Base-by-base conservation (phyloP, 345 rosid genomes). In the Salix arbutifolia region DNA sequence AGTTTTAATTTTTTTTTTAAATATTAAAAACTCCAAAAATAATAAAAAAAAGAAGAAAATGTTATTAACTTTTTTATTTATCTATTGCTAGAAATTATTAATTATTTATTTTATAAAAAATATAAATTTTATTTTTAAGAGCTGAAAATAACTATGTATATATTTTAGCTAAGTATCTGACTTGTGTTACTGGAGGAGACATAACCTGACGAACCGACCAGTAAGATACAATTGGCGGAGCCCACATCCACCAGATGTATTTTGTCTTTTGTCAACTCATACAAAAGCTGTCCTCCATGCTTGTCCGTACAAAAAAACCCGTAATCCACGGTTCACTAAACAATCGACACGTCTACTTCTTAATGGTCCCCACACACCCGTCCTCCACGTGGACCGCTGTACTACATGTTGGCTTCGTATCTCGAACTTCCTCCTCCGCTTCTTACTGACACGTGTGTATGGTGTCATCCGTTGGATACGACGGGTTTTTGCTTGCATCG, bases 251-350 rank as follows among this genome's bases (percentile, higher is more conserved):
- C 71, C 58, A 21, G 62, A 62, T 0, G 26, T 8, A 31, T 50
- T 21, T 71, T 74, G 74, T 74, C 76, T 67, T 58, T 65, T 71
- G 77, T 75, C 65, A 31, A 31, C 65, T 16, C 33, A 33, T 19
- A 48, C 68, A 69, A 48, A 73, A 77, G 25, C n/a, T 21, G 66
- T 21, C 8, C 4, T 18, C 79, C 8, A 61, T 13, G 2, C 37
- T 0, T 25, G 12, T 79, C 85, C 86, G 86, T 84, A 84, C 87
- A 82, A 61, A 72, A 35, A 72, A 35, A 64, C 81, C 87, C 89
- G 87, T 78, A 75, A 80, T 82, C 79, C 23, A 23, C 83, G 87
- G 76, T 70, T 19, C 28, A 30, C 35, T 70, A 3, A 48, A 4
- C 28, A 33, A 23, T 5, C 64, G 87, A 84, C 87, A 84, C 82